phyloP scores from a whole-genome alignment of 2,329 filamentous ascomycete species.

The Sporothrix globosa region DNA sequence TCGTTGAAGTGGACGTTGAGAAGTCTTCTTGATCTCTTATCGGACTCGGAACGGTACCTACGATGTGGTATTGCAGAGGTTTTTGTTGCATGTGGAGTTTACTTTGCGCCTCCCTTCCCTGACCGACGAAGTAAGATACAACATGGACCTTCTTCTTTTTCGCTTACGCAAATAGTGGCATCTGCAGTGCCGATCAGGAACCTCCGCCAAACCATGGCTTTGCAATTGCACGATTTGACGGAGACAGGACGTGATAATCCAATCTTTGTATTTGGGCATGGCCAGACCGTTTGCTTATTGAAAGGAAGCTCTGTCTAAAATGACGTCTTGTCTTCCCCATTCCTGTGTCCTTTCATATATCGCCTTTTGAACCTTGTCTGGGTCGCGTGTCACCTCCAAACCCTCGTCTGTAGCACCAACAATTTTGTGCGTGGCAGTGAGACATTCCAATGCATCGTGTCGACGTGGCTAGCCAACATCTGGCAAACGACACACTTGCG shows the following conservation, averaged over 20 bases:
- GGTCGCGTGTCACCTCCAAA: not conserved
- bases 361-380: not conserved
- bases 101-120: too few relatives aligned
- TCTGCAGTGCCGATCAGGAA: constrained; percentile 4
- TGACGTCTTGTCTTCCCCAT: not conserved
- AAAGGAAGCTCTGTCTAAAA: not conserved
- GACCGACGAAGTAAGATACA: too few relatives aligned
- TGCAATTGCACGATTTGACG: constrained; percentile 12
- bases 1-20: not conserved
- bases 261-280: constrained; percentile 12
- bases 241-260: not conserved
- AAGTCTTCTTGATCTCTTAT: not conserved
- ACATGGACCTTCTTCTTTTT: too few relatives aligned
- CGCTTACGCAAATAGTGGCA: not conserved
- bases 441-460: not conserved
- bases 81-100: too few relatives aligned
- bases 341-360: not conserved
- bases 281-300: not conserved
- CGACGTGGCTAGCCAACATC: not conserved
- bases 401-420: not conserved
- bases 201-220: not conserved
- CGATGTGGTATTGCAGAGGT: not conserved
- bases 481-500: not conserved
- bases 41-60: not conserved
- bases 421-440: constrained; percentile 12